A percentile compares a stretch with the other conserved stretches of the same genome.
These are phyloP conservation scores for Cadophora luteo-olivacea DNA, from an alignment of 2,329 filamentous ascomycete genomes.

Conservation along the genomic window DNA sequence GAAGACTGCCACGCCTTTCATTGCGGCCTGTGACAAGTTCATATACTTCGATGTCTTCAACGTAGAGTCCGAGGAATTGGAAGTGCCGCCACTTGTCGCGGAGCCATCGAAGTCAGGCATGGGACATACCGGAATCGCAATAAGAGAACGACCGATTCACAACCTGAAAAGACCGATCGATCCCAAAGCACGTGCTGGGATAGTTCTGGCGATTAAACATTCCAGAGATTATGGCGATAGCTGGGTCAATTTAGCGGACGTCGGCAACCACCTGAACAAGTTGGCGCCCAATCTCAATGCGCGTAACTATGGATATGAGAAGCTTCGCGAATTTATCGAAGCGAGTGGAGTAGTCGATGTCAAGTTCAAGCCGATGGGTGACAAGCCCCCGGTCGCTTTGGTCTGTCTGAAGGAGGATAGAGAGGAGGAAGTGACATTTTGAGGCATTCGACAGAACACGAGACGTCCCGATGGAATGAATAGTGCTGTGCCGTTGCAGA, in stretches of 20 bases:
- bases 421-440: too few species aligned
- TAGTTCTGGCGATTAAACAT: not conserved
- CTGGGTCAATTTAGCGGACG: constrained; percentile 9
- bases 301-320: constrained; percentile 14
- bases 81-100: not conserved
- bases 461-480: too few species aligned
- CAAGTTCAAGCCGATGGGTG: constrained; percentile 8
- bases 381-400: constrained; percentile 12
- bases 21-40: constrained; percentile 13
- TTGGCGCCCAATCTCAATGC: constrained; percentile 3
- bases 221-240: not conserved
- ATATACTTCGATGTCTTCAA: constrained; percentile 14
- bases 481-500: too few species aligned
- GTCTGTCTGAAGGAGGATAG: constrained; percentile 2
- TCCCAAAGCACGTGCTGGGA: not conserved
- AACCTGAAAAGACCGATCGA: constrained; percentile 1
- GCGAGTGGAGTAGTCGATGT: constrained; percentile 11
- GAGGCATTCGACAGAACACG: too few species aligned
- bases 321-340: constrained; percentile 12
- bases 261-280: not conserved
- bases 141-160: not conserved
- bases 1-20: not conserved
- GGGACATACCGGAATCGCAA: not conserved
- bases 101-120: not conserved
- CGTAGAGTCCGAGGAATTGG: not conserved